These are phyloP conservation scores for Agapanthus africanus DNA, from an alignment of 106 monocot genomes.

Conservation along the genomic window DNA sequence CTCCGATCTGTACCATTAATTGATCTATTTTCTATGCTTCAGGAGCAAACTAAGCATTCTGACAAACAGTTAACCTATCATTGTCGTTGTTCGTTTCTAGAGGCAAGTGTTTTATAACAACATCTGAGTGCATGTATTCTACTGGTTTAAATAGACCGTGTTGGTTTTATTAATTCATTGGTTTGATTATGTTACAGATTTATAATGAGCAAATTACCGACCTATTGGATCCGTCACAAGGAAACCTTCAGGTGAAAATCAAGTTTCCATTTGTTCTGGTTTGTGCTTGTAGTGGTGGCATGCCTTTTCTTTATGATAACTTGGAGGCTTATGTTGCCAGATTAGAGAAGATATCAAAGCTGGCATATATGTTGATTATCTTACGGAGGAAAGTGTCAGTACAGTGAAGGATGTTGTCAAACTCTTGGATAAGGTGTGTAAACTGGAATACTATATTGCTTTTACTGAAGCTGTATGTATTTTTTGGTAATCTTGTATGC, in stretches of 20 bases:
- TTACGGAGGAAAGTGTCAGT: slow-evolving; percentile 73
- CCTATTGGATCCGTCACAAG: slow-evolving; percentile 70
- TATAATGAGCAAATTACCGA: slow-evolving; percentile 99
- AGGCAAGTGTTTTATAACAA: slow-evolving; percentile 35
- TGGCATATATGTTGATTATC: slow-evolving; percentile 89
- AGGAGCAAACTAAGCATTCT: slow-evolving; percentile 84
- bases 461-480: neutral
- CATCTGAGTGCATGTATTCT: slow-evolving; percentile 5
- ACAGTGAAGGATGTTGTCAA: slow-evolving; percentile 74
- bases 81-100: slow-evolving; percentile 90
- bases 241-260: slow-evolving; percentile 83
- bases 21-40: neutral
- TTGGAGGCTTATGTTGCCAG: slow-evolving; percentile 29
- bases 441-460: neutral
- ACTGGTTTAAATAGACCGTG: neutral
- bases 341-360: slow-evolving; percentile 89
- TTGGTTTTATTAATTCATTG: slow-evolving; percentile 1
- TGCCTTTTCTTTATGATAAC: slow-evolving; percentile 1
- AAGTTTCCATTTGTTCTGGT: neutral
- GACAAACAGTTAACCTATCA: slow-evolving; percentile 69
- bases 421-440: slow-evolving; percentile 67
- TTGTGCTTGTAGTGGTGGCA: neutral
- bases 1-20: slow-evolving; percentile 1
- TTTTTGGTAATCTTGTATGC: neutral
- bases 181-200: slow-evolving; percentile 46